Evolutionary conservation across 139 green algal genomes (phyloP).

Genomic region (Picochlorum sp.): DNA sequence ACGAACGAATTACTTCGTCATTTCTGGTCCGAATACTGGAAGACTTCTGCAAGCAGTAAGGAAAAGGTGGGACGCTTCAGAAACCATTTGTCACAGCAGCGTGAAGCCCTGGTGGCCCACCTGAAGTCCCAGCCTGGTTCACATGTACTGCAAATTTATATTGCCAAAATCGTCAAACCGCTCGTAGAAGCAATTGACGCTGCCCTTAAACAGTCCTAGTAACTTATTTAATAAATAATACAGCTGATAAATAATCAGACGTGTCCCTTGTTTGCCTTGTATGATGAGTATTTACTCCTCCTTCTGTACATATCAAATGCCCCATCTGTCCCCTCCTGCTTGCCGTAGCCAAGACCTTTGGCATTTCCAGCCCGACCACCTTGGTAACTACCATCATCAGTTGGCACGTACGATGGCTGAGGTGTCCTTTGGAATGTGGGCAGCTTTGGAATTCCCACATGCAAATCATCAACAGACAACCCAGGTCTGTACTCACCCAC

Average conservation of each 20-base stretch:
- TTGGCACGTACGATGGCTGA: background rate
- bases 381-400: slow-evolving; percentile 11
- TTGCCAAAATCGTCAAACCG: slow-evolving; percentile 23
- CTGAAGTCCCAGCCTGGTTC: background rate
- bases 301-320: slow-evolving; percentile 41
- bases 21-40: slow-evolving; percentile 51
- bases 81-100: slow-evolving; percentile 28
- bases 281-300: slow-evolving; percentile 24
- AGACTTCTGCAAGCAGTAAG: slow-evolving; percentile 15
- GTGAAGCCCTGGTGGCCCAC: slow-evolving; percentile 6
- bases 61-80: slow-evolving; percentile 34
- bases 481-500: slow-evolving; percentile 52
- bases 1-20: slow-evolving; percentile 70
- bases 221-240: slow-evolving; percentile 4
- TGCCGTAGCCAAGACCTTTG: slow-evolving; percentile 15
- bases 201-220: slow-evolving; percentile 10
- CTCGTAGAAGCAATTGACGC: slow-evolving; percentile 22
- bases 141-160: slow-evolving; percentile 18
- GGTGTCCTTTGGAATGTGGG: background rate
- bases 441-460: background rate
- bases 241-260: background rate
- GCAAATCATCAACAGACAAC: slow-evolving; percentile 23
- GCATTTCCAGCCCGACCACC: background rate
- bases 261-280: slow-evolving; percentile 28
- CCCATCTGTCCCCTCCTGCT: slow-evolving; percentile 2